Evolutionary conservation across 768 basidiomycete genomes (phyloP).

Genomic region (Mycena olivaceomarginata): DNA sequence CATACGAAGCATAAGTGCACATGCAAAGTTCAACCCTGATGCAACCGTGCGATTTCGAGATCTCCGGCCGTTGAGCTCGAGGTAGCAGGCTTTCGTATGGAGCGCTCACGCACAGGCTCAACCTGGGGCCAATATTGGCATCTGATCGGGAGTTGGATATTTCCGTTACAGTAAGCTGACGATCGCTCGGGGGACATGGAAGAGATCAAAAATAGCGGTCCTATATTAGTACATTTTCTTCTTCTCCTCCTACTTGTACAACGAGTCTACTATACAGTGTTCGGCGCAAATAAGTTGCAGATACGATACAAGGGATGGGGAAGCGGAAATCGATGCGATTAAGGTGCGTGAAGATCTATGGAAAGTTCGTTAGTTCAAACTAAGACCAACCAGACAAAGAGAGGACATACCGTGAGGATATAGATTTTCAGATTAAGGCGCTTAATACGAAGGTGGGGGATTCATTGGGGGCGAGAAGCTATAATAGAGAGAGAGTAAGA

Average conservation of each 20-base stretch:
- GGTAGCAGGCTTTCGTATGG: too few relatives aligned
- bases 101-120: too few relatives aligned
- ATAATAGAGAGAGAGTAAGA: neutral
- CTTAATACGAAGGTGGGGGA: neutral
- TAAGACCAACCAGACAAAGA: neutral
- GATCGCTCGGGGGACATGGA: too few relatives aligned
- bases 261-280: neutral
- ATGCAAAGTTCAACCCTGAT: too few relatives aligned
- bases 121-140: too few relatives aligned
- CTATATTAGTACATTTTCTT: neutral
- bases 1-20: too few relatives aligned
- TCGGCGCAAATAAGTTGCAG: neutral
- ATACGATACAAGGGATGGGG: neutral
- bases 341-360: neutral
- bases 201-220: too few relatives aligned
- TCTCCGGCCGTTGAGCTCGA: too few relatives aligned
- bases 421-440: neutral
- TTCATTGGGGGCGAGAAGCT: neutral
- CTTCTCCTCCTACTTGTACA: neutral
- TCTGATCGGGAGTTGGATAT: too few relatives aligned
- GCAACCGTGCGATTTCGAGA: too few relatives aligned
- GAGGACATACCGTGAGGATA: neutral
- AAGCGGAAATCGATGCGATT: neutral
- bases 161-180: too few relatives aligned
- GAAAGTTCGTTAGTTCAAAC: neutral